A percentile compares a stretch with the other conserved stretches of the same genome.
Conservation (phyloP, 116 monocot species). For the Dioscorea cayenensis region DNA sequence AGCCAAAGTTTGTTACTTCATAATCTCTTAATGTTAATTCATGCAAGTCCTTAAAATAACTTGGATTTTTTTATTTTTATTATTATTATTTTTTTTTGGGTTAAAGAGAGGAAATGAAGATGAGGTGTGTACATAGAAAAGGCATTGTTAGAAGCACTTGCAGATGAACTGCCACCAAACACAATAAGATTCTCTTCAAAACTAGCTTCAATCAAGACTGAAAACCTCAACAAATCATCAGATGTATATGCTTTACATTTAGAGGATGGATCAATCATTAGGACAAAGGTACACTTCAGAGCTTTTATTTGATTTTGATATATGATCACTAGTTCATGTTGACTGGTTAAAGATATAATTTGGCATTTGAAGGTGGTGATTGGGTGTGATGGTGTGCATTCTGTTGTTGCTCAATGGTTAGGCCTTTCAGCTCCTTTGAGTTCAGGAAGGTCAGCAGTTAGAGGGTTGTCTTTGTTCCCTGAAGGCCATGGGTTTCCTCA, state of each 20-base stretch:
- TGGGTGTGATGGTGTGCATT: conserved; percentile 72
- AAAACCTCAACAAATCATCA: conserved; percentile 20
- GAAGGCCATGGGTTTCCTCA: conserved; percentile 39
- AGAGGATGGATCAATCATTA: conserved; percentile 36
- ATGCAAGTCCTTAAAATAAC: background rate
- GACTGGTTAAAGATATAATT: background rate
- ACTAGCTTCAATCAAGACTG: conserved; percentile 17
- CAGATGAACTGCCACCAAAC: conserved; percentile 13
- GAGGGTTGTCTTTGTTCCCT: conserved; percentile 22
- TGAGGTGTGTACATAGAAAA: conserved; percentile 21
- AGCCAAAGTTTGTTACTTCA: background rate
- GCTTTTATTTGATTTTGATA: background rate
- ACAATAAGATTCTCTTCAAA: conserved; percentile 24
- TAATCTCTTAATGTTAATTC: background rate
- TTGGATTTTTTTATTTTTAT: background rate
- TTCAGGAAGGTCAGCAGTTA: conserved; percentile 23
- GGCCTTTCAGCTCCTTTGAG: conserved; percentile 33
- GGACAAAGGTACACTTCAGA: conserved; percentile 26
- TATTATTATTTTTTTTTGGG: background rate
- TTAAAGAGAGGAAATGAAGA: background rate
- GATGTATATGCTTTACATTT: conserved; percentile 22
- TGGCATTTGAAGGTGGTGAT: conserved; percentile 36
- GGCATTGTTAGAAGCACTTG: conserved; percentile 18
- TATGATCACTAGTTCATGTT: background rate
- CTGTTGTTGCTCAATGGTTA: conserved; percentile 57